Evolutionary conservation across 441 rosid species (phyloP), one percentile per base, ranked within the genome.

Genomic region (Adansonia rubrostipa): DNA sequence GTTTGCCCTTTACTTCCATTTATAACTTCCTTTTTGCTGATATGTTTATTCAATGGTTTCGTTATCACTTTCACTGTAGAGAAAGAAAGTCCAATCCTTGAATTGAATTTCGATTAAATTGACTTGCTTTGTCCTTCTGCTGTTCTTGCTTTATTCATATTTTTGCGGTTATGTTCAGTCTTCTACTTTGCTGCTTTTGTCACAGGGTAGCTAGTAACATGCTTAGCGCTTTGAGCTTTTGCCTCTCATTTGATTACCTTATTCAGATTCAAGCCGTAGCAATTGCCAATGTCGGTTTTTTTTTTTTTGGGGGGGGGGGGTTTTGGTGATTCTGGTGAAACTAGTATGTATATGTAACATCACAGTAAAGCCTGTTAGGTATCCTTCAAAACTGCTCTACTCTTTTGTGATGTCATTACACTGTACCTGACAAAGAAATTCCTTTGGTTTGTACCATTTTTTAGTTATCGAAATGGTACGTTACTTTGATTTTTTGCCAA

Each of bases 151-250:
- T 71, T 28, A 24, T 61, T 24, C 74, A 50, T 15, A 24, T 7
- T 14, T 71, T 51, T 50, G 44, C 61, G 22, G 22, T 51, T 50
- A 71, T 24, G 74, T 71, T 71, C 61, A 8, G 40, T 50, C 14
- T 50, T 15, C 40, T 24, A 50, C 45, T 71, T 28, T 51, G 13
- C 61, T 24, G 20, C 8, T 50, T 6, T 50, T 6, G 11, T 14
- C 60, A 50, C 74, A 14, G 42, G 42, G 57, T 69, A 22, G 42
- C 57, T 22, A 47, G 60, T 14, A 14, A 44, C n/a, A 50, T 50
- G 54, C 72, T 19, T 47, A 45, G 17, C 54, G 20, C 72, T 68
- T 68, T 5, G 44, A 69, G 73, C 19, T 14, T 24, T 51, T 15
- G 40, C 74, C 74, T 70, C 6, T 70, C 20, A 70, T 50, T 44